phyloP scores from a whole-genome alignment of 345 rosid genomes.

The Odontarrhena argentea region DNA sequence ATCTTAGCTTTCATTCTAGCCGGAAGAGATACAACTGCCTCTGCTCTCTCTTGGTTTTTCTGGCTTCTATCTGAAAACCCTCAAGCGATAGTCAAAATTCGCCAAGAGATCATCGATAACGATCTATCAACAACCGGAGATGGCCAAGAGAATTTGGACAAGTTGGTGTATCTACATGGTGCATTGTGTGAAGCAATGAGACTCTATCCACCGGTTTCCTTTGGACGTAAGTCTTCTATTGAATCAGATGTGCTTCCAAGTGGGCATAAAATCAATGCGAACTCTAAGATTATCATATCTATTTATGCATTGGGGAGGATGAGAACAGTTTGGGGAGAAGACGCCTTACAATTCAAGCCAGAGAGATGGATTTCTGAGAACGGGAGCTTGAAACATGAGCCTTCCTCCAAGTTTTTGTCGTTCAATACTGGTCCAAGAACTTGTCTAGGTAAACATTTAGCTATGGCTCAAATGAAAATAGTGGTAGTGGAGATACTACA shows the following conservation, averaged over 20 bases:
- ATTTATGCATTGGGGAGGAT: conserved; percentile 45
- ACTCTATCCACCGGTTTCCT: conserved; percentile 43
- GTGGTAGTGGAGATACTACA: conserved; percentile 23
- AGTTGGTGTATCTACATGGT: conserved; percentile 48
- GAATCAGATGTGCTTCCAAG: conserved; percentile 46
- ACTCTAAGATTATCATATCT: conserved; percentile 35
- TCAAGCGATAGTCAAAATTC: background rate
- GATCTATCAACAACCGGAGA: conserved; percentile 16
- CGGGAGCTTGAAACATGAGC: conserved; percentile 38
- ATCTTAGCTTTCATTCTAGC: background rate
- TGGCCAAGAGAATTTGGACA: conserved; percentile 25
- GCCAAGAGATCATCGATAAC: conserved; percentile 13
- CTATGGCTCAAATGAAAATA: conserved; percentile 29
- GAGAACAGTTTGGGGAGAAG: conserved; percentile 40
- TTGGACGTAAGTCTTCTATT: conserved; percentile 32
- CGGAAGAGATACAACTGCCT: background rate
- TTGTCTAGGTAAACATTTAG: conserved; percentile 31
- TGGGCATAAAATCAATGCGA: conserved; percentile 38
- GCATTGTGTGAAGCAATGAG: conserved; percentile 47
- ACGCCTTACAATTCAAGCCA: conserved; percentile 42
- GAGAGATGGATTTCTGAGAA: conserved; percentile 38
- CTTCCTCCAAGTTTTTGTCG: conserved; percentile 39
- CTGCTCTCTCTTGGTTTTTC: background rate
- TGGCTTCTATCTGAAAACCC: conserved; percentile 2
- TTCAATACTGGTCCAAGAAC: conserved; percentile 41